Evolutionary conservation across 139 green algal genomes (phyloP).

Genomic region (Nannochloris sp.): DNA sequence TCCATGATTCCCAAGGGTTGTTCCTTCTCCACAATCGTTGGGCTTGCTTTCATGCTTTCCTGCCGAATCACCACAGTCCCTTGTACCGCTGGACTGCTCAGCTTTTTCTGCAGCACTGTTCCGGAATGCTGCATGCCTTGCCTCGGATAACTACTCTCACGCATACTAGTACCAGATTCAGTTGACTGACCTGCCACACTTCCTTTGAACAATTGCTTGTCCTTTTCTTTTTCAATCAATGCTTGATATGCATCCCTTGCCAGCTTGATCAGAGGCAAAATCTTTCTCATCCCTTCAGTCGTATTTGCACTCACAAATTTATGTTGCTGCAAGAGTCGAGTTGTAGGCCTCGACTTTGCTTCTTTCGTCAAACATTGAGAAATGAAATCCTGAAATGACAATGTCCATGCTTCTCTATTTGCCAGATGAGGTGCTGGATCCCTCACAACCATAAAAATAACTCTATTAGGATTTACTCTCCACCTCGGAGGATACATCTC

Average conservation of each 20-base stretch:
- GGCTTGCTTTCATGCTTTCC: too few species aligned
- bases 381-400: conserved; percentile 78
- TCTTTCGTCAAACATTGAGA: conserved; percentile 75
- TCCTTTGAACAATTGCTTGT: not conserved
- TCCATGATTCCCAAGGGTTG: too few species aligned
- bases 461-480: conserved; percentile 81
- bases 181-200: not conserved
- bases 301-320: conserved; percentile 28
- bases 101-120: too few species aligned
- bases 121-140: too few species aligned
- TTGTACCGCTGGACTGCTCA: too few species aligned
- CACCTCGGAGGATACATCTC: conserved; percentile 73
- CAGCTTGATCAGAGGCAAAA: conserved; percentile 37
- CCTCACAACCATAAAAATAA: conserved; percentile 90
- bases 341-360: conserved; percentile 49
- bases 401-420: conserved; percentile 57
- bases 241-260: conserved; percentile 4
- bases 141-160: too few species aligned
- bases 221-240: not conserved
- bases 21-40: too few species aligned
- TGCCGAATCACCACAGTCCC: too few species aligned
- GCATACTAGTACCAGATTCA: not conserved
- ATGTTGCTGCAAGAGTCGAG: conserved; percentile 51
- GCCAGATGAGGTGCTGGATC: conserved; percentile 65
- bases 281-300: conserved; percentile 1